Evolutionary conservation across 805 yeast genomes (phyloP).

Genomic region (Wickerhamia fluorescens): DNA sequence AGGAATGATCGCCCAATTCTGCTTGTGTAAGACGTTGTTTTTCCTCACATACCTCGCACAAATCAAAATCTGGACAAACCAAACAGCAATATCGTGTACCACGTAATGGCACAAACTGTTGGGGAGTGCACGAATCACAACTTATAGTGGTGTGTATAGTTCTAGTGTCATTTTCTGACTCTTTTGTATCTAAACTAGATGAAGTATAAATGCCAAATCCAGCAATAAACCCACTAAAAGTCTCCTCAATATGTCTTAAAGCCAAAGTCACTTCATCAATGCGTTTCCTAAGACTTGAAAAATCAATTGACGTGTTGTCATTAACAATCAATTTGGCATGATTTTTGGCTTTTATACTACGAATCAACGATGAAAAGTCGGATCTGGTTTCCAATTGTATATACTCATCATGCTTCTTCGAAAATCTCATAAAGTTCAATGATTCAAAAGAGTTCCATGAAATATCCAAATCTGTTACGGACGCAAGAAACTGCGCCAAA

Average conservation of each 20-base stretch:
- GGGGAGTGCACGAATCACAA: slow-evolving; percentile 31
- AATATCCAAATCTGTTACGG: slow-evolving; percentile 2
- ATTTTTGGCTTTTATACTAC: slow-evolving; percentile 44
- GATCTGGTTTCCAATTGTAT: slow-evolving; percentile 29
- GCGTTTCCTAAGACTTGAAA: slow-evolving; percentile 17
- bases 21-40: slow-evolving; percentile 7
- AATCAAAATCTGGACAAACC: slow-evolving; percentile 47
- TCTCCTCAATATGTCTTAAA: slow-evolving; percentile 16
- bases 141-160: slow-evolving; percentile 19
- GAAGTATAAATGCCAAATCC: slow-evolving; percentile 3
- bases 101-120: slow-evolving; percentile 22
- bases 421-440: slow-evolving; percentile 25
- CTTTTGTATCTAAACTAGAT: not conserved
- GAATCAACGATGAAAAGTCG: slow-evolving; percentile 37
- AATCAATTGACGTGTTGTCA: slow-evolving; percentile 12
- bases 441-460: slow-evolving; percentile 2
- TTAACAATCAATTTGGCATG: slow-evolving; percentile 29
- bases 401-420: slow-evolving; percentile 38
- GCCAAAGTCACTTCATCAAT: slow-evolving; percentile 22
- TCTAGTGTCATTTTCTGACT: not conserved
- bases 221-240: slow-evolving; percentile 11
- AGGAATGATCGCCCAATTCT: slow-evolving; percentile 14
- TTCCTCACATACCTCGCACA: slow-evolving; percentile 36
- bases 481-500: slow-evolving; percentile 4
- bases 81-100: slow-evolving; percentile 47